phyloP scores from a whole-genome alignment of 2,329 filamentous ascomycete species.

The Macrophomina tecta region DNA sequence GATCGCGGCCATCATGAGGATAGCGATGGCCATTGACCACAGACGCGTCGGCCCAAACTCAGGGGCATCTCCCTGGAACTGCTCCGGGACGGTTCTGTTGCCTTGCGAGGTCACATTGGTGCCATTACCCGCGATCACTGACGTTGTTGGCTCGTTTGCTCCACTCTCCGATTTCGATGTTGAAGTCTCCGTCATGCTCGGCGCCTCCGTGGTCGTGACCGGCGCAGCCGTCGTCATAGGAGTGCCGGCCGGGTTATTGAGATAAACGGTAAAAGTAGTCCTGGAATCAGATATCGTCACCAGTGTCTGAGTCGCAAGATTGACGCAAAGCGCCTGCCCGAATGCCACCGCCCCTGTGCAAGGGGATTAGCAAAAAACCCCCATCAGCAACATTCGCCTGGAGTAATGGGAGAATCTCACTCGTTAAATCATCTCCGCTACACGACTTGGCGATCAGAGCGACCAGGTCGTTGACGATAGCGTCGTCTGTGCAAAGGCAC shows the following conservation, averaged over 20 bases:
- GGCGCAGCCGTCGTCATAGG: not conserved
- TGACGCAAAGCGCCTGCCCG: conserved; percentile 5
- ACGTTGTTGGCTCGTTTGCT: conserved; percentile 1
- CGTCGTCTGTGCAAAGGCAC: conserved; percentile 24
- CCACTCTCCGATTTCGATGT: not conserved
- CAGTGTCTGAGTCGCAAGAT: conserved; percentile 6
- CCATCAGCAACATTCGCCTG: not conserved
- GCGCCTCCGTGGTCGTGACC: not conserved
- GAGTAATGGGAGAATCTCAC: not conserved
- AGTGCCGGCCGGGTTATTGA: not conserved
- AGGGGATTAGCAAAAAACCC: not conserved
- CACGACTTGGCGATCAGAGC: conserved; percentile 1
- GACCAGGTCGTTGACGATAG: conserved; percentile 3
- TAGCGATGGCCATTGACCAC: conserved; percentile 18
- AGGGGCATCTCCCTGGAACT: conserved; percentile 16
- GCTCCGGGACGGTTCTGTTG: not conserved
- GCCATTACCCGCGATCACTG: not conserved
- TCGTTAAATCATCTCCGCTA: conserved; percentile 10
- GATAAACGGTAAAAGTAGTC: not conserved
- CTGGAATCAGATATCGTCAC: conserved; percentile 4
- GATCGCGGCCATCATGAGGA: conserved; percentile 18
- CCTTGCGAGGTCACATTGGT: not conserved
- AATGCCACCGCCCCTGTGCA: not conserved
- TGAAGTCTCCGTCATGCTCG: not conserved
- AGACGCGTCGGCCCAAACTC: conserved; percentile 23